A percentile compares a stretch with the other conserved stretches of the same genome.
Evolutionary conservation across 2,329 filamentous ascomycete species (phyloP).

Genomic region (Ascochyta koolunga): DNA sequence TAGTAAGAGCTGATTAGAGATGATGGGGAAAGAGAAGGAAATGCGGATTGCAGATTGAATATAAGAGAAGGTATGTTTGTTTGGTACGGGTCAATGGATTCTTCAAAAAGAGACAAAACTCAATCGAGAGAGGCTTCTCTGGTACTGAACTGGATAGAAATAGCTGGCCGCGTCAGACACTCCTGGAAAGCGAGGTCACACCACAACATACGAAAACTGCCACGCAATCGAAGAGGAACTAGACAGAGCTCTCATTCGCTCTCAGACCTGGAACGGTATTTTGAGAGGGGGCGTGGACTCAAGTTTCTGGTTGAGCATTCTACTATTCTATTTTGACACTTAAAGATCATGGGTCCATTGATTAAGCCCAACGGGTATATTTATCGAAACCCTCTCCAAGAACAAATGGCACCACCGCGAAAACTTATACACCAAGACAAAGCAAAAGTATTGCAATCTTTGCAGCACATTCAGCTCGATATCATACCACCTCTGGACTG

Average conservation of each 20-base stretch:
- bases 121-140: not conserved
- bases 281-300: no score
- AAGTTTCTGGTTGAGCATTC: not conserved
- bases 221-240: not conserved
- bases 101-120: not conserved
- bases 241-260: not conserved
- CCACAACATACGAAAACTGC: not conserved
- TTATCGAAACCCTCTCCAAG: no score
- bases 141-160: not conserved
- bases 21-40: not conserved
- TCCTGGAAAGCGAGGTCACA: not conserved
- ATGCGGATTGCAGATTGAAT: not conserved
- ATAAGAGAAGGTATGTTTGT: not conserved
- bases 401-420: no score
- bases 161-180: not conserved
- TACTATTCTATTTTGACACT: no score
- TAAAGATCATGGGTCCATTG: no score
- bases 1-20: not conserved
- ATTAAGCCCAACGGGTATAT: no score
- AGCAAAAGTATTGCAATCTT: no score
- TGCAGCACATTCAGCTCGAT: no score
- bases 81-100: not conserved
- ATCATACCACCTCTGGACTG: no score
- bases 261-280: not conserved
- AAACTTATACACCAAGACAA: no score